Base-by-base conservation (phyloP, 106 monocot genomes). In the Ottelia alismoides region DNA sequence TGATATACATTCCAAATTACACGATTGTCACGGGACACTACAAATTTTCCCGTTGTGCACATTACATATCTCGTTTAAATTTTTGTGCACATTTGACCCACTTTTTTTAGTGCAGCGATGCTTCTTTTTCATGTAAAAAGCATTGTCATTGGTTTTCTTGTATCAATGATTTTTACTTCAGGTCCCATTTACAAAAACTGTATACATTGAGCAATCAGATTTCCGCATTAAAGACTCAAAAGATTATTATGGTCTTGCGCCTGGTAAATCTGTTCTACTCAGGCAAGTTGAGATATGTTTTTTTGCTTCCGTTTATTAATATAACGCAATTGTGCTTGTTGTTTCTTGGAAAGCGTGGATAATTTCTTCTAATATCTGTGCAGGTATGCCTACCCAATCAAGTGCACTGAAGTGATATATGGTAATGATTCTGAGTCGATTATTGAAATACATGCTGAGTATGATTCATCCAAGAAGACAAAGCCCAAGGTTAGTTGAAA, bases 301-400 rank as follows among this genome's bases (percentile, higher is more conserved):
- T n/a, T n/a, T n/a, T n/a, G n/a, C n/a, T n/a, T n/a, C n/a, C n/a
- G n/a, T n/a, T n/a, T n/a, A n/a, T n/a, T n/a, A n/a, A n/a, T n/a
- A n/a, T n/a, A n/a, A n/a, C n/a, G n/a, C n/a, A n/a, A n/a, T n/a
- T n/a, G n/a, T n/a, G 23, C 44, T 5, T 25, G 30, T 20, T 28
- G 25, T 27, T 44, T n/a, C 40, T 6, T 7, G 16, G 6, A 16
- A 6, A 43, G 40, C 6, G 40, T 43, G 40, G 23, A 2, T 21
- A 25, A 22, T 14, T 21, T 19, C 17, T 1, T 18, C 19, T 2
- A 21, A 21, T 31, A 4, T 32, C 2, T 65, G 30, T 20, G 31
- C 59, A 96, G 98, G 70, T 98, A 98, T 73, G 98, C 85, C 2
- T 98, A 76, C 60, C 98, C 98, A 9, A 90, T 98, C 32, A 89